These are phyloP conservation scores for Euphorbia tirucalli DNA, from an alignment of 345 rosid species.

Conservation along the genomic window DNA sequence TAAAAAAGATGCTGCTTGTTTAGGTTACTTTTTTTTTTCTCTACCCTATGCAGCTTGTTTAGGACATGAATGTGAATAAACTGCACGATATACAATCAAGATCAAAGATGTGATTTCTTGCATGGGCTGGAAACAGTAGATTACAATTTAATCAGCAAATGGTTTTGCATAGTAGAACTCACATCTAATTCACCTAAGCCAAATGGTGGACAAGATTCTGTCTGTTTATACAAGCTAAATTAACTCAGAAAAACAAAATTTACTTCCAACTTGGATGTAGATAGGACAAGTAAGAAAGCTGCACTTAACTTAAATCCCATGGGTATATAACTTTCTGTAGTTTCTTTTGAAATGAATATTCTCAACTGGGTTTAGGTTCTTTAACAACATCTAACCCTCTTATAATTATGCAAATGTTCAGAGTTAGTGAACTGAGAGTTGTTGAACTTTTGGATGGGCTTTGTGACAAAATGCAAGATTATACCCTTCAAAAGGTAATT, in stretches of 20 bases:
- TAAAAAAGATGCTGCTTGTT: too few species aligned
- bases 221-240: neutral
- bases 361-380: neutral
- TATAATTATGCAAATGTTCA: conserved; percentile 20
- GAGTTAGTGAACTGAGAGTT: conserved; percentile 89
- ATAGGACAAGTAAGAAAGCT: conserved; percentile 1
- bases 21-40: too few species aligned
- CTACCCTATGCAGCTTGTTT: neutral
- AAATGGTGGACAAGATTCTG: neutral
- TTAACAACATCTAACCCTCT: neutral
- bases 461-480: conserved; percentile 91
- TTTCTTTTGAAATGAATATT: neutral
- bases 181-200: neutral
- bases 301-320: neutral
- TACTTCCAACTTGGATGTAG: neutral
- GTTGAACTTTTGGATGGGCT: conserved; percentile 90
- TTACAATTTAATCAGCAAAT: neutral
- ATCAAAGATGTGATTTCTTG: neutral
- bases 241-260: neutral
- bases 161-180: neutral
- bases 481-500: conserved; percentile 77
- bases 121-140: neutral
- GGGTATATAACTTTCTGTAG: neutral
- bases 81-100: neutral
- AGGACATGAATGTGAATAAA: neutral